Evolutionary conservation across 768 basidiomycete species (phyloP).

Genomic region (Leccinum rimulosum): DNA sequence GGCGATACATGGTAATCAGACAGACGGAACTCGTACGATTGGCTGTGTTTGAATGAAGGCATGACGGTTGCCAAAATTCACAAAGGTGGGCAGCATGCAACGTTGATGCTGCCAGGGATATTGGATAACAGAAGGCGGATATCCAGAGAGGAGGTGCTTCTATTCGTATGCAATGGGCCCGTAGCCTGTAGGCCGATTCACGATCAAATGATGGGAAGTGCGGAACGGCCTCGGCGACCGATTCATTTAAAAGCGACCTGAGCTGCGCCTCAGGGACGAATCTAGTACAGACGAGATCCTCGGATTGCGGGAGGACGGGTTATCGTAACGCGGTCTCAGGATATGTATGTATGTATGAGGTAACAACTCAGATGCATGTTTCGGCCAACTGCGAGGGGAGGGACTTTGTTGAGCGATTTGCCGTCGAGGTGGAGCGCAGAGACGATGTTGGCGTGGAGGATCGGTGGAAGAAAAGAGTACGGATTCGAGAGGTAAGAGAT

Average conservation of each 20-base stretch:
- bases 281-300: slow-evolving; percentile 10
- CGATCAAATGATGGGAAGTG: slow-evolving; percentile 13
- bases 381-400: not conserved
- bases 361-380: slow-evolving; percentile 10
- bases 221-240: slow-evolving; percentile 2
- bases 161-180: not conserved
- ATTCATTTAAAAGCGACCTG: slow-evolving; percentile 6
- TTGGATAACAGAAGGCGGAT: slow-evolving; percentile 4
- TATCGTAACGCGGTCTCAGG: slow-evolving; percentile 4
- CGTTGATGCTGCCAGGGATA: not conserved
- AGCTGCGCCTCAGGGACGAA: slow-evolving; percentile 2
- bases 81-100: not conserved
- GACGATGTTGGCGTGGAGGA: slow-evolving; percentile 11
- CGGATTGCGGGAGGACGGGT: slow-evolving; percentile 12
- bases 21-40: not conserved
- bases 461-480: slow-evolving; percentile 11
- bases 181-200: slow-evolving; percentile 12
- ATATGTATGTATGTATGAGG: not conserved
- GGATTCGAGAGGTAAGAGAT: slow-evolving; percentile 5
- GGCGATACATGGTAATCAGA: not conserved
- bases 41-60: not conserved
- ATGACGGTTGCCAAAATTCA: slow-evolving; percentile 3
- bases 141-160: slow-evolving; percentile 1
- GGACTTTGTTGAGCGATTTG: not conserved
- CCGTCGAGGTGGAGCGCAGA: not conserved